Evolutionary conservation across 129 eudicot species (phyloP), one percentile per base, ranked within the genome.

Genomic region (Chrysanthemum lavandulifolium): DNA sequence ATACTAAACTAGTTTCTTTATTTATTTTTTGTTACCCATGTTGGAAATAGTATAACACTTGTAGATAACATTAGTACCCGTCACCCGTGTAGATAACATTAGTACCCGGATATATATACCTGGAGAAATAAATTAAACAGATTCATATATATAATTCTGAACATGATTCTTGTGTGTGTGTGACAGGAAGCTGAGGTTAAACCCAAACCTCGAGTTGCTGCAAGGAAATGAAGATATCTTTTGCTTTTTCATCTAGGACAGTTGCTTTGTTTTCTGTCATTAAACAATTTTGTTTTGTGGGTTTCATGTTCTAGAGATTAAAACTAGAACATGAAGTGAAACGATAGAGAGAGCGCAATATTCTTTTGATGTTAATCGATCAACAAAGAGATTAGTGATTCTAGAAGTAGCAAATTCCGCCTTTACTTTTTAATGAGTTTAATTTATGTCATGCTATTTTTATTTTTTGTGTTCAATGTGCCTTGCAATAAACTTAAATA

Each of bases 131-230:
- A 52, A 14, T 69, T 33, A 50, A 25, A 25, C 10, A 16, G 51
- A 1, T n/a, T 43, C 25, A 45, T 52, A 47, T 0, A n/a, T 48
- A 50, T 56, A 4, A 40, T 72, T 48, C 71, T 54, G 62, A 64
- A 63, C 33, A 63, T 64, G 61, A 33, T 64, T 43, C 50, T 70
- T 27, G 56, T 68, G 76, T 27, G 50, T 68, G 76, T 65, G 57
- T 65, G 72, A 56, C 80, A 91, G 97, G 97, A 91, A 65, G 60
- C 82, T 31, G 97, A 91, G 82, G 92, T 91, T 29, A 91, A 91
- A 79, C 85, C 83, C 74, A 91, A 91, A 79, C 96, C 93, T n/a
- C 85, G 96, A 25, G 67, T 79, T 56, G 74, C 75, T 31, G 86
- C 89, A 71, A 82, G 87, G 63, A 87, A 87, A 76, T 88, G 81